A percentile compares a stretch with the other conserved stretches of the same genome.
Conservation (phyloP, 2,329 filamentous ascomycete species). For the Chaetomium olivaceum region DNA sequence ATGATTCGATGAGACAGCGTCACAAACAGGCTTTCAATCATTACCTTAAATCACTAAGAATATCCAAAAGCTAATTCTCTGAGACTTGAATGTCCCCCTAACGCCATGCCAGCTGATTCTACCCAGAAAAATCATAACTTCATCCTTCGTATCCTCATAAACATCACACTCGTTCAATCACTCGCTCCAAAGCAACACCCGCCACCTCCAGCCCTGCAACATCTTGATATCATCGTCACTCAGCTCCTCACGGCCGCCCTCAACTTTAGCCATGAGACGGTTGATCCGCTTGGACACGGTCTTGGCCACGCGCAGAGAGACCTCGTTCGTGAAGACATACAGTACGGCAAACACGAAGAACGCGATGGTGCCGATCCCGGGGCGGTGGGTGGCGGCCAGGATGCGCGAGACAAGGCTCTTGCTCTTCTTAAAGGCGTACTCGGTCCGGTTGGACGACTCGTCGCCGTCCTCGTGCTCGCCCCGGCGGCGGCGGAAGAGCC, state of each 20-base stretch:
- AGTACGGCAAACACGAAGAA: slow-evolving; percentile 59
- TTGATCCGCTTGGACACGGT: slow-evolving; percentile 54
- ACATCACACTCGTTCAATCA: slow-evolving; percentile 5
- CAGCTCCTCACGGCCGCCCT: slow-evolving; percentile 49
- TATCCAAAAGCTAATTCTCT: neutral
- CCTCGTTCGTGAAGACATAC: slow-evolving; percentile 61
- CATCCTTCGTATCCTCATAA: neutral
- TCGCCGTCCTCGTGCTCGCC: slow-evolving; percentile 37
- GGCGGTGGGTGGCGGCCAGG: slow-evolving; percentile 46
- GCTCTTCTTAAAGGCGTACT: slow-evolving; percentile 57
- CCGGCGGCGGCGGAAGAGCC: slow-evolving; percentile 50
- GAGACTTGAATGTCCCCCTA: neutral
- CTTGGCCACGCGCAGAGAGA: slow-evolving; percentile 55
- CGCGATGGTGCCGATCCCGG: slow-evolving; percentile 51
- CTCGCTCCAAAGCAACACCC: slow-evolving; percentile 50
- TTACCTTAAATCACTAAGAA: neutral
- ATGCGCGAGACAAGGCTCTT: slow-evolving; percentile 54
- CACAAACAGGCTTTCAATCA: neutral
- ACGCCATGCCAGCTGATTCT: neutral
- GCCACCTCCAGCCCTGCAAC: slow-evolving; percentile 59
- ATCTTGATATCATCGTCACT: slow-evolving; percentile 51
- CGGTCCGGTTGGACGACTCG: slow-evolving; percentile 52
- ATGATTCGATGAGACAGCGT: neutral
- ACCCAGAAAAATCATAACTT: neutral
- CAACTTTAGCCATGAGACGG: slow-evolving; percentile 49